phyloP scores from a whole-genome alignment of 257 asterid species.

The Nicotiana paniculata region DNA sequence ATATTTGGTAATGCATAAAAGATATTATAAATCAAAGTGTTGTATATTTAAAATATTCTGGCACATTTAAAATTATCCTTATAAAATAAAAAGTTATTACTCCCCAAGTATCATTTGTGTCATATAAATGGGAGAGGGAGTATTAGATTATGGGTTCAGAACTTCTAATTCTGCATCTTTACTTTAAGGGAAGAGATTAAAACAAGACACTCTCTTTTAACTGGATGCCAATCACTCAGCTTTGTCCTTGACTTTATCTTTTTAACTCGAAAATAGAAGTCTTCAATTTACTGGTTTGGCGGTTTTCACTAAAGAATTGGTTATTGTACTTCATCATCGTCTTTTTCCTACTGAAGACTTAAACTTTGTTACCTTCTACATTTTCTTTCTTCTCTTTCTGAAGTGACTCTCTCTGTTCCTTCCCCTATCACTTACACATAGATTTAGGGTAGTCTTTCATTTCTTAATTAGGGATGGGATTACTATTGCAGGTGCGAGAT shows the following conservation, averaged over 20 bases:
- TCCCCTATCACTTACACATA: not conserved
- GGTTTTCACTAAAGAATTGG: not conserved
- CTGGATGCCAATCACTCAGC: not conserved
- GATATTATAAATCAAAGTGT: not conserved
- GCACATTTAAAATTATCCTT: not conserved
- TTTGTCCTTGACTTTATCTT: not conserved
- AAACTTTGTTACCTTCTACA: not conserved
- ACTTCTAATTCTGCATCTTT: not conserved
- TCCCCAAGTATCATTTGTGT: not conserved
- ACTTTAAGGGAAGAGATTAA: not conserved
- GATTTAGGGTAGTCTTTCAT: not conserved
- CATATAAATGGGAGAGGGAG: not conserved
- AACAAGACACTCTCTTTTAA: not conserved
- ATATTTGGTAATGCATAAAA: not conserved
- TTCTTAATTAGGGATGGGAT: not conserved
- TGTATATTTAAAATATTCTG: not conserved
- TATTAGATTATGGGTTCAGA: not conserved
- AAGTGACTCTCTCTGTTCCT: not conserved
- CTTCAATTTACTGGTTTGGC: not conserved
- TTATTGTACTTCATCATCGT: not conserved
- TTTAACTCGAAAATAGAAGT: not conserved
- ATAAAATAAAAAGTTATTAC: not conserved
- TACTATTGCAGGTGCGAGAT: conserved; percentile 68
- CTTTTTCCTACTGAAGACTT: not conserved
- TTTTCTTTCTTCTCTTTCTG: not conserved